Percentiles rank a stretch among this genome's conserved stretches.
phyloP scores from a whole-genome alignment of 805 yeast species.

The Phaffomyces opuntiae region DNA sequence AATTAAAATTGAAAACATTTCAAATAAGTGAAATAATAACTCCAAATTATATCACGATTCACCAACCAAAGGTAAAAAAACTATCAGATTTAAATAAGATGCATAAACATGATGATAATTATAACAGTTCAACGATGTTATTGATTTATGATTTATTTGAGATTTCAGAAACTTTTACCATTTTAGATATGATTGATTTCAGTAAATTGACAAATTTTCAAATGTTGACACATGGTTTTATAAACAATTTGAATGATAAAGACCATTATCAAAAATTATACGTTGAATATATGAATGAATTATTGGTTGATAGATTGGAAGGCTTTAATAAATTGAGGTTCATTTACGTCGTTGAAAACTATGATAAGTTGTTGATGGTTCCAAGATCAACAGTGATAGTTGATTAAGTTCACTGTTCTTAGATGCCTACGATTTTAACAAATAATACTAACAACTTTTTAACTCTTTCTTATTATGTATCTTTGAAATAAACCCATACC shows the following conservation, averaged over 20 bases:
- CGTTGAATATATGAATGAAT: not conserved
- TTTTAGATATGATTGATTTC: not conserved
- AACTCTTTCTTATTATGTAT: too few species aligned
- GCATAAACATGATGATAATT: too few species aligned
- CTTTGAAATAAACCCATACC: conserved; percentile 74
- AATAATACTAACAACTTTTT: too few species aligned
- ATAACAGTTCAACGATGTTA: too few species aligned
- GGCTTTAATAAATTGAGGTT: not conserved
- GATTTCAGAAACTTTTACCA: not conserved
- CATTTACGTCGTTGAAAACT: not conserved
- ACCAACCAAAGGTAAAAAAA: too few species aligned
- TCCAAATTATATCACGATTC: too few species aligned
- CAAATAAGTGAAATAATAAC: not conserved
- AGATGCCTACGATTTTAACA: too few species aligned
- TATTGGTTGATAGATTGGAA: not conserved
- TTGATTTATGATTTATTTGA: not conserved
- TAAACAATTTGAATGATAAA: not conserved
- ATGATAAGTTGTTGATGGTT: not conserved
- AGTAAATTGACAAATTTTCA: not conserved
- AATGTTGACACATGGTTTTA: not conserved
- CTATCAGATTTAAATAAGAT: too few species aligned
- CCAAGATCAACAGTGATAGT: not conserved
- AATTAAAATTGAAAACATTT: not conserved
- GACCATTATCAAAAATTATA: not conserved
- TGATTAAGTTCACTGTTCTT: too few species aligned